Evolutionary conservation across 2,329 filamentous ascomycete genomes (phyloP).

Genomic region (Sphaerulina musiva): DNA sequence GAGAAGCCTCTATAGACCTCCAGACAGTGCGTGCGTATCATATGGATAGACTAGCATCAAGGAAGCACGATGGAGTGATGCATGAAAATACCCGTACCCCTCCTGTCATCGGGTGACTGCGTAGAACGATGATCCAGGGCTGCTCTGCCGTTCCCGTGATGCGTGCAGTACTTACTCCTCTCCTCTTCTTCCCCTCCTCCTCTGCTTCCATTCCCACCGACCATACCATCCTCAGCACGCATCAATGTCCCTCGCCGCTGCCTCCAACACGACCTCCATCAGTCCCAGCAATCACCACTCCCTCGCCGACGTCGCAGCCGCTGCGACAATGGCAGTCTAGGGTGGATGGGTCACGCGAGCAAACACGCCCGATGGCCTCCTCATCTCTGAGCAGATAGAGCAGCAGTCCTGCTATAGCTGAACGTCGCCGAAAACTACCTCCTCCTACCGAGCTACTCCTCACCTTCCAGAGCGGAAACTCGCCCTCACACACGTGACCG

Average conservation of each 20-base stretch:
- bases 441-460: not conserved
- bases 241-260: slow-evolving; percentile 10
- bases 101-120: not conserved
- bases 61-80: no score
- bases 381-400: not conserved
- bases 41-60: no score
- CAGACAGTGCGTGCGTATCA: no score
- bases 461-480: no score
- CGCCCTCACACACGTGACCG: no score
- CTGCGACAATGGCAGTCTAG: slow-evolving; percentile 40
- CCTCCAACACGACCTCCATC: slow-evolving; percentile 9
- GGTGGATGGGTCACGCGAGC: slow-evolving; percentile 28
- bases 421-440: not conserved
- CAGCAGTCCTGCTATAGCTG: slow-evolving; percentile 8
- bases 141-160: not conserved
- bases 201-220: not conserved
- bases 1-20: no score
- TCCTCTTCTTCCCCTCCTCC: slow-evolving; percentile 4
- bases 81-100: no score
- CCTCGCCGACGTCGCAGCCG: slow-evolving; percentile 19
- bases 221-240: slow-evolving; percentile 1
- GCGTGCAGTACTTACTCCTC: not conserved
- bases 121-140: not conserved
- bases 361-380: slow-evolving; percentile 23
- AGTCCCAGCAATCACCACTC: slow-evolving; percentile 26